Evolutionary conservation across 2,329 filamentous ascomycete species (phyloP), one percentile per base, ranked within the genome.

Genomic region (Lachnellula occidentalis): DNA sequence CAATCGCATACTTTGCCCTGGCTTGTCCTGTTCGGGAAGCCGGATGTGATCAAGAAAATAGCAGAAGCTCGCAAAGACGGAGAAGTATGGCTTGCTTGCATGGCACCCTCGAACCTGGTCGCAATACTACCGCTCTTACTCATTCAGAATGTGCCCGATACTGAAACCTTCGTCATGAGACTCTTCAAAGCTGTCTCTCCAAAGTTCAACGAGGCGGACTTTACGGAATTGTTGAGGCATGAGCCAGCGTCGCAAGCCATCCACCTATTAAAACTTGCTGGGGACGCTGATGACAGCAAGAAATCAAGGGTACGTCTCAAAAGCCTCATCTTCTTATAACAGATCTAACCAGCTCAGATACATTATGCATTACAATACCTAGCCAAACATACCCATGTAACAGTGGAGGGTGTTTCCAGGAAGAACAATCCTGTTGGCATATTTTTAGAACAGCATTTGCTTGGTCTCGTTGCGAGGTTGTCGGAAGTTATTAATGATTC

Each of bases 1-100:
- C 91, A 96, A 68, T 78, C 82, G 14, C 82, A 94, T 63, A 92
- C 92, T 7, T 71, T 99, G 8, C 94, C 95, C 1, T 91, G 89
- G 72, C 78, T 99, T 17, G 88, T 99, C 2, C 74, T 96, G 39
- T 86, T 82, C 42, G 87, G 86, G 66, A 87, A 87, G 64, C 79
- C 78, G 54, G 89, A 95, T 55, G 80, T 95, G 15, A 86, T 99
- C 41, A 80, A 86, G 63, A 86, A 85, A 58, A 89, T 99, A 61
- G 88, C 90, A 0, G 82, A 87, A 61, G 89, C 88, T 50, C 84
- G 88, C 53, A 83, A 88, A 45, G 85, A 90, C 45, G 72, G 77
- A 6, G 83, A 94, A 58, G 73, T 81, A 1, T 82, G 76, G 74
- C 69, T 73, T 41, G 71, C 77, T 1, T 74, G 82, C 41, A 72